Base-by-base conservation (phyloP, 202 grass and related monocot species). In the Brachypodium distachyon region DNA sequence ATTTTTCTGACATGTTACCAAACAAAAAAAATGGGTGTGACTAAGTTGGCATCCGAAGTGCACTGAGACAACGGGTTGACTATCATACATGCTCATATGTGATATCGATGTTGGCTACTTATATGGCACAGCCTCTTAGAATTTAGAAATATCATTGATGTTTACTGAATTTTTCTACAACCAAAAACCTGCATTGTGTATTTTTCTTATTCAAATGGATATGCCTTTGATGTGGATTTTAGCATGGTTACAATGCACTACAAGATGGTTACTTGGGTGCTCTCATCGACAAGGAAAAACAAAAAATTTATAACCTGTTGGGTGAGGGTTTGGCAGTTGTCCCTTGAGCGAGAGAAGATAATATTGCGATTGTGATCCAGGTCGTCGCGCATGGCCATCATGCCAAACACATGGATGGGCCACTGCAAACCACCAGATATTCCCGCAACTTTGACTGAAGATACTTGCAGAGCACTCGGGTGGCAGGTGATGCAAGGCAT, bases 361-460 rank as follows among this genome's bases (percentile, higher is more conserved):
- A 73, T 39, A 55, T 73, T 73, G 33, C 70, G 70, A 37, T 55
- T 73, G 21, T 55, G 49, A 40, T 73, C 70, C 9, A 54, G 18
- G 21, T 1, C 10, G 13, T 73, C 50, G 0, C 33, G 70, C 14
- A 13, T 17, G 1, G 34, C 34, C 2, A 41, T 11, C 4, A 7
- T 39, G 14, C 70, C 70, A 41, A 56, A 73, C 12, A 56, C 51
- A 41, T 73, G 2, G 7, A 73, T 33, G 7, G 70, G 70, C 13
- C 50, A 56, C 8, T n/a, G 34, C n/a, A 73, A 56, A 28, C 9
- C 36, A 2, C 8, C 50, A 27, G 7, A 1, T 40, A 57, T 28
- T 73, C 17, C 13, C 7, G 21, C 16, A 25, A 41, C 14, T 12
- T 73, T 73, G 21, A 73, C 21, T 11, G 70, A 56, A 22, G 56